Evolutionary conservation across 1,139 yeast species (phyloP).

Genomic region (Taiozyma sp.): DNA sequence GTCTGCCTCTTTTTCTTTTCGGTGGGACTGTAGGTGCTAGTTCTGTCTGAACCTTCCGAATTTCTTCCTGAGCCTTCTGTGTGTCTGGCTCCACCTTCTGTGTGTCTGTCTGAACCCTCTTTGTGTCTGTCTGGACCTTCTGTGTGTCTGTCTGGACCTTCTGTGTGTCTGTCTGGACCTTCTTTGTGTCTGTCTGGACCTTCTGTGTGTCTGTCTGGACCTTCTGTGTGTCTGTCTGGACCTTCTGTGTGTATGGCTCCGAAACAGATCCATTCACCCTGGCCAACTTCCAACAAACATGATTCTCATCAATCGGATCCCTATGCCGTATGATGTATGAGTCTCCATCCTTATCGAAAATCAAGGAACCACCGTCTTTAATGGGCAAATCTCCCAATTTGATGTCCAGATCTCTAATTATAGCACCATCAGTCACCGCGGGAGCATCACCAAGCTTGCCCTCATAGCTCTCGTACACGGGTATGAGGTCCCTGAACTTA

Average conservation of each 20-base stretch:
- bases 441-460: neutral
- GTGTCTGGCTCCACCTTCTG: no score
- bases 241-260: neutral
- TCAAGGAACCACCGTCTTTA: neutral
- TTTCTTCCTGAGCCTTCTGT: no score
- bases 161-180: no score
- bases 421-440: neutral
- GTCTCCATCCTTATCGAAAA: neutral
- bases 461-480: neutral
- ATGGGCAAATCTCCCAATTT: neutral
- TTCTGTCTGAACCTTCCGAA: neutral
- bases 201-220: no score
- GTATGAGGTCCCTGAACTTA: neutral
- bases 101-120: no score
- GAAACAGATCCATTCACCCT: neutral
- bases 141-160: no score
- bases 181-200: no score
- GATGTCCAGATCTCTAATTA: neutral
- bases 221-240: no score
- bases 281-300: neutral
- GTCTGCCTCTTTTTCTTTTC: neutral
- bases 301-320: neutral
- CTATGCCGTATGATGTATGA: neutral
- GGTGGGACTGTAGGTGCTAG: neutral
- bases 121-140: no score